Percentiles rank a stretch among this genome's conserved stretches.
Conservation (phyloP, 1,284 basidiomycete genomes). For the Phaffia rhodozyma region DNA sequence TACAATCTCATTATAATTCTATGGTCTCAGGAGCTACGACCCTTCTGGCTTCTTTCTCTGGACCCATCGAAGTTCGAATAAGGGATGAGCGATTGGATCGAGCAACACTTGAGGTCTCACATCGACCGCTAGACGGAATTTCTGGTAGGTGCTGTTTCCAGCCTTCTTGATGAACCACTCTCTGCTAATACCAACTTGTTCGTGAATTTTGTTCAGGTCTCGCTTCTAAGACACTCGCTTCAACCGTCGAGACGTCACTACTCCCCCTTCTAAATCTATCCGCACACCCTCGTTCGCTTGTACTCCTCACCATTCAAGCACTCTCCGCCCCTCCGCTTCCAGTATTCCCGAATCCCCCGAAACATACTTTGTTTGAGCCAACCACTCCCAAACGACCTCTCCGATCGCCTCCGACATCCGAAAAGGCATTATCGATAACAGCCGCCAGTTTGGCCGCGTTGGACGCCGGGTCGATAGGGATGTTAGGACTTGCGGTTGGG, state of each 20-base stretch:
- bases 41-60: slow-evolving; percentile 38
- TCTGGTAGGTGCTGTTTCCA: slow-evolving; percentile 29
- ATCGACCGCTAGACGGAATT: slow-evolving; percentile 39
- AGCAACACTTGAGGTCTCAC: slow-evolving; percentile 41
- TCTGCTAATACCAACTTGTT: neutral
- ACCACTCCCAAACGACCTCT: slow-evolving; percentile 17
- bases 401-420: slow-evolving; percentile 24
- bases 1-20: neutral
- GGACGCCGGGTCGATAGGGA: slow-evolving; percentile 36
- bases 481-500: slow-evolving; percentile 37
- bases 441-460: slow-evolving; percentile 38
- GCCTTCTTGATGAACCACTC: neutral
- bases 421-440: slow-evolving; percentile 44
- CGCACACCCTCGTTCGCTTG: slow-evolving; percentile 42
- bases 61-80: slow-evolving; percentile 42
- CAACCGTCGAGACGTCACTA: slow-evolving; percentile 30
- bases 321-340: slow-evolving; percentile 42
- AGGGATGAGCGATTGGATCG: slow-evolving; percentile 41
- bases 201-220: slow-evolving; percentile 26
- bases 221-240: slow-evolving; percentile 31
- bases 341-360: slow-evolving; percentile 43
- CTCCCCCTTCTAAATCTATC: slow-evolving; percentile 36
- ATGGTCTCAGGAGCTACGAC: slow-evolving; percentile 30
- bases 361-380: slow-evolving; percentile 2
- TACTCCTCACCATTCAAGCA: slow-evolving; percentile 53